Percentiles rank a stretch among this genome's conserved stretches.
phyloP scores from a whole-genome alignment of 495 filamentous ascomycete species.

The Aspergillus affinis region DNA sequence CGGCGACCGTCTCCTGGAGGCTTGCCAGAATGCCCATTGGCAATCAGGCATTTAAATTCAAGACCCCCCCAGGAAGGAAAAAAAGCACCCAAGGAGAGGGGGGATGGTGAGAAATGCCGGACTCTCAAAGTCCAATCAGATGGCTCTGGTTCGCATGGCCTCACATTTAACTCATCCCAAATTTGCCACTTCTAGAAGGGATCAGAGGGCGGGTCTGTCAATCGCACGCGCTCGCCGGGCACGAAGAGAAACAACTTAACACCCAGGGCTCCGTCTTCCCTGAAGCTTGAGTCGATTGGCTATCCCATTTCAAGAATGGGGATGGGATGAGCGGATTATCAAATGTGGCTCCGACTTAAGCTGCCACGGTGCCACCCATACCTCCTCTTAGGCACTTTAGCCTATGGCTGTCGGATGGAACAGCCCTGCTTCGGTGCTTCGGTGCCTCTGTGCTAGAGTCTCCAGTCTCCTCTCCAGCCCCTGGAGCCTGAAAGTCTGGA shows the following conservation, averaged over 20 bases:
- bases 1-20: conserved; percentile 7
- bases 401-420: neutral
- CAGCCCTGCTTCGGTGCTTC: neutral
- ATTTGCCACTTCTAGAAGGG: conserved; percentile 24
- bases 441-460: too few relatives aligned
- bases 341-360: neutral
- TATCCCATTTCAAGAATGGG: neutral
- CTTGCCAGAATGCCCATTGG: conserved; percentile 4
- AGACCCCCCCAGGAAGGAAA: too few relatives aligned
- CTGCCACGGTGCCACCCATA: neutral
- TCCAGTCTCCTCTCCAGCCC: neutral
- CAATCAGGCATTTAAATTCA: neutral
- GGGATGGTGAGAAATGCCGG: conserved; percentile 15
- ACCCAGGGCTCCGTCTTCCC: conserved; percentile 3
- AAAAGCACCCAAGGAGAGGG: conserved; percentile 2
- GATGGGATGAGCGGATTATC: conserved; percentile 10
- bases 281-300: conserved; percentile 14
- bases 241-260: neutral
- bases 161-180: conserved; percentile 16
- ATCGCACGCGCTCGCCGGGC: conserved; percentile 16
- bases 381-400: too few relatives aligned
- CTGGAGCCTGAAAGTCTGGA: neutral
- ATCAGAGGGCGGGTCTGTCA: conserved; percentile 22
- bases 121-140: conserved; percentile 13
- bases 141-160: conserved; percentile 17